phyloP scores from a whole-genome alignment of 192 early-diverging fungal species.

The Backusella psychrophila region DNA sequence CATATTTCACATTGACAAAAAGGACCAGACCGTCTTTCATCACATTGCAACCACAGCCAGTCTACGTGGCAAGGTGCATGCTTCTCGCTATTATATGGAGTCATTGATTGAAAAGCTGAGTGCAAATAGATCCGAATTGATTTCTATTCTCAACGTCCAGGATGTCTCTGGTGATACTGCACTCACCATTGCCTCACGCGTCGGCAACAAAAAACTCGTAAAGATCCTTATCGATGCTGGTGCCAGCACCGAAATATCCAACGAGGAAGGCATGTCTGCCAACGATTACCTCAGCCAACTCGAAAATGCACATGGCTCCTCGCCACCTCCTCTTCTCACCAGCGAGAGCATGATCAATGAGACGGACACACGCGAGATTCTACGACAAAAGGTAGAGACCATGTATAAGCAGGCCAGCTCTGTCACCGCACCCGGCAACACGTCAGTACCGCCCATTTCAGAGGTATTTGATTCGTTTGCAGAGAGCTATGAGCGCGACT shows the following conservation, averaged over 20 bases:
- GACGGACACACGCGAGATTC: background rate
- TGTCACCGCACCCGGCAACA: background rate
- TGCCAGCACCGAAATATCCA: conserved; percentile 30
- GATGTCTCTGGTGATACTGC: conserved; percentile 84
- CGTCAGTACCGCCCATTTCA: conserved; percentile 31
- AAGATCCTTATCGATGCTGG: conserved; percentile 60
- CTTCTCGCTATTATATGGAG: conserved; percentile 89
- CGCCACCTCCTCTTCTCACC: background rate
- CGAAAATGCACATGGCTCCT: background rate
- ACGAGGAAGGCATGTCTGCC: conserved; percentile 17
- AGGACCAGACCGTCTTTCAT: conserved; percentile 86
- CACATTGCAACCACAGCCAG: conserved; percentile 78
- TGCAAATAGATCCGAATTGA: conserved; percentile 66
- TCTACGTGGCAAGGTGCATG: conserved; percentile 64
- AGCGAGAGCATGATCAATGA: background rate
- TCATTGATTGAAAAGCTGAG: conserved; percentile 70
- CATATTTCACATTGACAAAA: conserved; percentile 74
- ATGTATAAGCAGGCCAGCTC: conserved; percentile 6
- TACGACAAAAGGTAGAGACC: conserved; percentile 16
- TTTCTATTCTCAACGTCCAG: conserved; percentile 74
- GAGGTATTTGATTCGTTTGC: conserved; percentile 45
- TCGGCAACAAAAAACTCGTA: conserved; percentile 59
- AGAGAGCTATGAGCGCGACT: conserved; percentile 43
- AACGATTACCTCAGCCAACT: conserved; percentile 1
- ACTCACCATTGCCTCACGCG: conserved; percentile 62